Evolutionary conservation across 768 basidiomycete genomes (phyloP), one percentile per base, ranked within the genome.

Genomic region (Tephrocybe sp.): DNA sequence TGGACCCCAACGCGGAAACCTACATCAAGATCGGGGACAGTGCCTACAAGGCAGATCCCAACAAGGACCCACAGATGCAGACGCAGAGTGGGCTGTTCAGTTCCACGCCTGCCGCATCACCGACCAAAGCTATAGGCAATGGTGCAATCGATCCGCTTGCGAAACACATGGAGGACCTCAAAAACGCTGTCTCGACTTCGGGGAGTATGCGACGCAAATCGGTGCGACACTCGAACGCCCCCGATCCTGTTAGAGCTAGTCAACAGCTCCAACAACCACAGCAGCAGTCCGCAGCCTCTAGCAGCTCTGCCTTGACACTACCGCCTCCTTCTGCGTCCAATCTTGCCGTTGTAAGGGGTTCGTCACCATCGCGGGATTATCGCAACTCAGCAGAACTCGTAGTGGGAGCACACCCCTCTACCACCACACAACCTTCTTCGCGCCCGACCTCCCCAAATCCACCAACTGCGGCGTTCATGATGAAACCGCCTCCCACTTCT

Each of bases 401-500:
- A 24, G 88, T 94, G n/a, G 91, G 91, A 15, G 64, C 74, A 0
- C 86, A 88, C 55, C 92, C 91, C 0, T 71, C 78, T 8, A 62
- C 73, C 0, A 91, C 51, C 9, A 16, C 24, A 19, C 44, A 33
- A 34, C 13, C 43, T 7, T 42, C 50, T 15, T 52, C 90, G 4
- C 82, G 91, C 24, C 78, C 94, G 0, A 58, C 79, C 3, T 91
- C 92, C 1, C 91, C 92, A 2, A 84, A 81, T 47, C 71, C 76
- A 3, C 86, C 86, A 3, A 83, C 75, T n/a, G 80, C 88, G 2
- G 86, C 76, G 7, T 81, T 93, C 62, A 90, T 88, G n/a, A n/a
- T n/a, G 80, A 84, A 81, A 13, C 69, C 68, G 0, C 62, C 67
- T 3, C 69, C 72, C 24, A 68, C 75, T 2, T 53, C 73, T 6